Base-by-base conservation (phyloP, 164 flowering plant genomes). In the Stephania cephalantha region DNA sequence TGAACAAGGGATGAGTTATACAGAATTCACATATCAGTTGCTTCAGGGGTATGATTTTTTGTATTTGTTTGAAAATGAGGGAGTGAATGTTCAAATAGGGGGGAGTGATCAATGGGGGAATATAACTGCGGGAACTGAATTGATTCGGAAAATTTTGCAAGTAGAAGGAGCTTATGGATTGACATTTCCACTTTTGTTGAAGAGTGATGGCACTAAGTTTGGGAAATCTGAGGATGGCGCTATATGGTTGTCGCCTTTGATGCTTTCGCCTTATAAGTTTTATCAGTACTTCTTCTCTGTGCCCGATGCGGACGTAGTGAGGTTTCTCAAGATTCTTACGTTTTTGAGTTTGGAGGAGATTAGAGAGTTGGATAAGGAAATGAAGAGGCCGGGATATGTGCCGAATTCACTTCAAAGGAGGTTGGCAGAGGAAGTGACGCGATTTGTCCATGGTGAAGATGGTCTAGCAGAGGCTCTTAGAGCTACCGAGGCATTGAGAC, bases 41-140 rank as follows among this genome's bases (percentile, higher is more conserved):
- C 55, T 71, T 50, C 73, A 71, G 18, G 73, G 73, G 25, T 71
- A 71, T 71, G 73, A 71, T 52, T 71, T 71, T 71, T 45, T 71
- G 5, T 29, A 50, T 71, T 31, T 71, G 73, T 71, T 71, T 71
- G 31, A 71, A 29, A 71, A 71, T 53, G 45, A 71, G 18, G 73
- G 64, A 35, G 68, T 72, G 1, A 72, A 72, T 72, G 74, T 72
- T 72, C 68, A 72, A 18, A 72, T 72, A 31, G 68, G 74, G 17
- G 74, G 74, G 22, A 72, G 74, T 72, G 74, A 72, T 72, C 74
- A 72, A 58, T 72, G 74, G 74, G 68, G 74, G 63, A 72, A 58
- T 72, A 58, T 72, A 55, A 72, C 74, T 35, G 74, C 74, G 8
- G 74, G 74, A 68, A 72, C 66, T 35, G 42, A 35, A 35, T 35